These are phyloP conservation scores for Athelia psychrophila DNA, from an alignment of 1,284 basidiomycete species.

Conservation along the genomic window DNA sequence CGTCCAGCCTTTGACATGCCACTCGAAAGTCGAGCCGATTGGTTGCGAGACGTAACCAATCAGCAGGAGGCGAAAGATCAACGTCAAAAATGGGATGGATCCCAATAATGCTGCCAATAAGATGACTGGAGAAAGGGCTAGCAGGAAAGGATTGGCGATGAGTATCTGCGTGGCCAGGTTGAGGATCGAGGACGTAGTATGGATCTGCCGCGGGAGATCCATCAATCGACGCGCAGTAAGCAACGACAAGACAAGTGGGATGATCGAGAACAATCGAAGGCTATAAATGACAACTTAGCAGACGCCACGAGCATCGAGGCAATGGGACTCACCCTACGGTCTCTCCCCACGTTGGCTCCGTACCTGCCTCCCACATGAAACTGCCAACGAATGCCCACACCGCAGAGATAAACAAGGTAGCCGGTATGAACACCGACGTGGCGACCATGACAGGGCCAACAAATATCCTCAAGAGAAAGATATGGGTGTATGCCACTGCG, in stretches of 20 bases:
- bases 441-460: conserved; percentile 80
- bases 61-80: conserved; percentile 80
- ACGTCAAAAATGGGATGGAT: conserved; percentile 83
- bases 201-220: conserved; percentile 61
- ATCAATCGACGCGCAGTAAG: conserved; percentile 73
- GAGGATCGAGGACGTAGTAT: conserved; percentile 75
- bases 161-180: conserved; percentile 80
- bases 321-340: conserved; percentile 65
- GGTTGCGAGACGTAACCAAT: conserved; percentile 57
- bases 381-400: conserved; percentile 89
- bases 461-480: conserved; percentile 75
- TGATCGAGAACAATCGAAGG: conserved; percentile 73
- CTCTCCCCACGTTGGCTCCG: conserved; percentile 75
- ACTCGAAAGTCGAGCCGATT: conserved; percentile 46
- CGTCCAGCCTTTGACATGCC: conserved; percentile 79
- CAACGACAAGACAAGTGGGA: conserved; percentile 71
- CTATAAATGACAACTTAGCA: conserved; percentile 26
- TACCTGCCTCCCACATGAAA: conserved; percentile 78
- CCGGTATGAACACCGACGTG: conserved; percentile 79
- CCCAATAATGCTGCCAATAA: conserved; percentile 70
- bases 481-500: conserved; percentile 70
- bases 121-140: conserved; percentile 78
- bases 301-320: conserved; percentile 1
- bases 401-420: conserved; percentile 77
- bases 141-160: conserved; percentile 76